Evolutionary conservation across 768 basidiomycete genomes (phyloP).

Genomic region (Artomyces pyxidatus): DNA sequence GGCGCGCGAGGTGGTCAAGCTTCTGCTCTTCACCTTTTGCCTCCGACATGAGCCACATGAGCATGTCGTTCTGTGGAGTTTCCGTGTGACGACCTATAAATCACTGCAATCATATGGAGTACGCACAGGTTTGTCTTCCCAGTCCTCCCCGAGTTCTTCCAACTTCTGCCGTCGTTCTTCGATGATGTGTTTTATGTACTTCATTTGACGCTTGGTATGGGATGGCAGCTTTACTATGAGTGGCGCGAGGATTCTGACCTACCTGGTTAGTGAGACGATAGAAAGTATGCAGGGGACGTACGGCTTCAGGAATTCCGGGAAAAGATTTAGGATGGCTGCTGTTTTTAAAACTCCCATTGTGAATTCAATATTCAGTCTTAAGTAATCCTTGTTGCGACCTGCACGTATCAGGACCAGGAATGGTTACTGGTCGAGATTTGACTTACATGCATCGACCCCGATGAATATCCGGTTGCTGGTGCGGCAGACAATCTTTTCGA

Average conservation of each 20-base stretch:
- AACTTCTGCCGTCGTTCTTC: neutral
- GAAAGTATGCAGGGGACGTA: constrained; percentile 13
- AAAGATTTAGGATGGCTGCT: constrained; percentile 24
- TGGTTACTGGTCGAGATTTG: too few relatives aligned
- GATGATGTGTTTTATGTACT: neutral
- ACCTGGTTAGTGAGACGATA: neutral
- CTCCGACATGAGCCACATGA: constrained; percentile 34
- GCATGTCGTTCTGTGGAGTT: constrained; percentile 27
- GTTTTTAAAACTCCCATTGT: constrained; percentile 26
- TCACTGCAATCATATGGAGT: neutral
- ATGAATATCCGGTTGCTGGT: constrained; percentile 35
- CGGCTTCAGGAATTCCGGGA: constrained; percentile 29
- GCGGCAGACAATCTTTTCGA: constrained; percentile 23
- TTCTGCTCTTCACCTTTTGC: constrained; percentile 22
- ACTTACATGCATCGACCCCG: constrained; percentile 30
- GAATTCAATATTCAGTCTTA: constrained; percentile 26
- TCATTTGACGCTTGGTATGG: neutral
- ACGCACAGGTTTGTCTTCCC: constrained; percentile 5
- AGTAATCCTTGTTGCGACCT: constrained; percentile 31
- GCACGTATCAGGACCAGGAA: constrained; percentile 6
- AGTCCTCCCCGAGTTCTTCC: neutral
- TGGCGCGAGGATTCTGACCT: neutral
- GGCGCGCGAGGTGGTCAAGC: constrained; percentile 20
- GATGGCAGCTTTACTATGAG: neutral
- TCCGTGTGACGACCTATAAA: constrained; percentile 2